Base-by-base conservation (phyloP, 2,329 filamentous ascomycete genomes). In the Claviceps paspali region DNA sequence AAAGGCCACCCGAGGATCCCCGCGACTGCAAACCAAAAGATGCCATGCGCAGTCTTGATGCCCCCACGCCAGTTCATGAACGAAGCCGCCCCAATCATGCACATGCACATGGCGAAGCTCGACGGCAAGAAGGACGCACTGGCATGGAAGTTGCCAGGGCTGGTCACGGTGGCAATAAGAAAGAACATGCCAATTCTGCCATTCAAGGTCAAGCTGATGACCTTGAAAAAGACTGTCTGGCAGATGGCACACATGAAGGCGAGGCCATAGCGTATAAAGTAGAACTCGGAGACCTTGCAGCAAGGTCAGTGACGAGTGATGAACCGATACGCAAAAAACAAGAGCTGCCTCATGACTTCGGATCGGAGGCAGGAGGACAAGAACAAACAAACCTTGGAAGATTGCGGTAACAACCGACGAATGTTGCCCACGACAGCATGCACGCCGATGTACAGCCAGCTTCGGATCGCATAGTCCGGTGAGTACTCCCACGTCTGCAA, bases 401-500 rank as follows among this genome's bases (percentile, higher is more conserved):
- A 62, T 34, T 69, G 70, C 2, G 76, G 76, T 1, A 79, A 53
- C 5, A 91, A 50, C 27, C 76, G 69, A 23, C 76, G 71, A 14
- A 84, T 47, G 43, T 75, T 82, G 31, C 77, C 80, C 32, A 82
- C 60, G 15, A 79, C 47, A 19, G 86, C 82, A 59, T 98, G 88
- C 1, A 95, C 60, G 5, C 67, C 72, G 27, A 92, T 68, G 52
- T 98, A 98, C 17, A 86, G 67, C 91, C 91, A 98, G 62, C 86
- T 95, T 44, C 91, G 78, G 49, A 98, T 95, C 35, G 86, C 83
- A 60, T 82, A 96, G 40, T 88, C 79, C 5, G 91, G 91, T 1
- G 88, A 93, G 61, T 96, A 98, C 59, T 98, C 91, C 91, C 91
- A 98, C 1, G 91, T 98, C 63, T 98, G 87, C 35, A 95, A 68